Base-by-base conservation (phyloP, 495 filamentous ascomycete species). In the Penicillium verhagenii region DNA sequence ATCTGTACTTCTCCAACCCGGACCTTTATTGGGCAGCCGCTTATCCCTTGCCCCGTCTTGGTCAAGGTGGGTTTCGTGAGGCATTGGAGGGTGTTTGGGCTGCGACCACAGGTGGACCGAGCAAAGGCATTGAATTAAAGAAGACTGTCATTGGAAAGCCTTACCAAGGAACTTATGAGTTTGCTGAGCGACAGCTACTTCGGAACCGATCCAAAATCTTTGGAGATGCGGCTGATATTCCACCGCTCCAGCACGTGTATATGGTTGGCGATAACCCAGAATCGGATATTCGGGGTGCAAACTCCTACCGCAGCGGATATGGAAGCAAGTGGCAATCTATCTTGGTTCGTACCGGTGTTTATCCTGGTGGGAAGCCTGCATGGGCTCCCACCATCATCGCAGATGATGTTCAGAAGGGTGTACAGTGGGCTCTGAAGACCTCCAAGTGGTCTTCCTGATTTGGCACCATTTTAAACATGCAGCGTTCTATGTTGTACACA, bases 251-350 rank as follows among this genome's bases (percentile, higher is more conserved):
- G 61, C 80, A 76, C 13, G 89, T 99, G 5, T 97, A 95, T 63
- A 97, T 97, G 93, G 80, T 99, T n/a, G 94, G 94, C 0, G 94
- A 99, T 61, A 99, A 97, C 59, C 93, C 94, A 0, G 90, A 90
- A 65, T 89, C 85, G 25, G 94, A 99, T 70, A 95, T 99, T 53
- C 72, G 79, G 11, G 94, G 95, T n/a, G 93, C 89, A 21, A 97
- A 96, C 61, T 77, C 76, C 26, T 94, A 87, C 67, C 61, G 64
- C 11, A 91, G 87, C 54, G 69, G 75, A 8, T 57, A 72, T 38
- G 86, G 86, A 6, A 91, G 84, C 20, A 70, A 82, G 61, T 99
- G 94, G 94, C 66, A 78, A 18, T 89, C 86, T 31, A 78, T 96
- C 13, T 73, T 99, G 50, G 92, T 97, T 16, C 77, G 83, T 52